Evolutionary conservation across 371 early-diverging fungal species (phyloP).

Genomic region (Mortierella sp.): DNA sequence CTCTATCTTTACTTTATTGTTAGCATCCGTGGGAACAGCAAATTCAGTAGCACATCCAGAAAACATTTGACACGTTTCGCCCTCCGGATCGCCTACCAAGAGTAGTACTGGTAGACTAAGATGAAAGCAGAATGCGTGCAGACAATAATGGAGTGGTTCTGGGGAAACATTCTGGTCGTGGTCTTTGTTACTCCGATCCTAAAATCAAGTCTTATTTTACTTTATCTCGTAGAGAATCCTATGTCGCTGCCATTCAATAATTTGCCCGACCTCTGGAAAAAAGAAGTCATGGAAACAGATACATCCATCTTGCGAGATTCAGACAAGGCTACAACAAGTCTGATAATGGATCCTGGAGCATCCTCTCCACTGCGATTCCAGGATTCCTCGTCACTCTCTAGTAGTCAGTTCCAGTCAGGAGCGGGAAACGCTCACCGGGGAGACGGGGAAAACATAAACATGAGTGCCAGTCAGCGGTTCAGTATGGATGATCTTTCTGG

Average conservation of each 20-base stretch:
- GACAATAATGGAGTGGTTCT: no score
- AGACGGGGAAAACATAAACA: background rate
- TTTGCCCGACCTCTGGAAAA: constrained; percentile 24
- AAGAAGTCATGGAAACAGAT: constrained; percentile 3
- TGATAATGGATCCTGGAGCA: constrained; percentile 28
- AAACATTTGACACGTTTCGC: no score
- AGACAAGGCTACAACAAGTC: constrained; percentile 15
- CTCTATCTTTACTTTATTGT: no score
- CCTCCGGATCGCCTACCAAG: no score
- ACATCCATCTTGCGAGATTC: background rate
- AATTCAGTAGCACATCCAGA: no score
- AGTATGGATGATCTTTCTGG: constrained; percentile 40
- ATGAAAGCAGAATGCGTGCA: no score
- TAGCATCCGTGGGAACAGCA: no score
- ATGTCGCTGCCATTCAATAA: constrained; percentile 12
- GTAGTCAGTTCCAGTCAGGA: constrained; percentile 1
- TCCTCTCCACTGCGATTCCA: constrained; percentile 39
- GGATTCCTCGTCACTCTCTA: constrained; percentile 9
- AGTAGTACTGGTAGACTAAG: no score
- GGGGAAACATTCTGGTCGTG: no score
- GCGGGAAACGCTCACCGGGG: background rate
- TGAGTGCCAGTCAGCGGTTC: constrained; percentile 31
- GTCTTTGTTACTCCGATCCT: no score
- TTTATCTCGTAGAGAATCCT: no score
- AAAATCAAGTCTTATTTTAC: no score